These are phyloP conservation scores for Gossypium rotundifolium DNA, from an alignment of 345 rosid genomes.

Conservation along the genomic window DNA sequence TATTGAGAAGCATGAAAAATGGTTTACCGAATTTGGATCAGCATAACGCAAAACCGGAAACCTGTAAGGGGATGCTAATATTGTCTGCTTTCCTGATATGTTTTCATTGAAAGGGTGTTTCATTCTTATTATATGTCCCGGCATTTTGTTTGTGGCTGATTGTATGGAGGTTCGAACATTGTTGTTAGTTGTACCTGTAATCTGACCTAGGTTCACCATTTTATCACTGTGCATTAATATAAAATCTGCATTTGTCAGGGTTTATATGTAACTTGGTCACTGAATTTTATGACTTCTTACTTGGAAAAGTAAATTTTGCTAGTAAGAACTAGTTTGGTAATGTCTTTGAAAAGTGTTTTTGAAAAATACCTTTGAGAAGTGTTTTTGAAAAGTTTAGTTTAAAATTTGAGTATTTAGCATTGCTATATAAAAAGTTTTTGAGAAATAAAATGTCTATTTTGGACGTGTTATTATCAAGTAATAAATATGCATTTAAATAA, in stretches of 20 bases:
- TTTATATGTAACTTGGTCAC: too few species aligned
- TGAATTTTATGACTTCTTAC: too few species aligned
- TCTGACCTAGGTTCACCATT: neutral
- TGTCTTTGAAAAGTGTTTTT: too few species aligned
- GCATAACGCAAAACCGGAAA: conserved; percentile 33
- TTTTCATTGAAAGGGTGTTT: conserved; percentile 4
- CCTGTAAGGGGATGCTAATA: neutral
- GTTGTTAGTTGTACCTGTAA: conserved; percentile 15
- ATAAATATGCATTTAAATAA: too few species aligned
- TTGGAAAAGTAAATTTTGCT: too few species aligned
- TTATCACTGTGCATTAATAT: neutral
- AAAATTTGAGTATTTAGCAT: too few species aligned
- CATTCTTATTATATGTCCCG: neutral
- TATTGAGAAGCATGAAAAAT: conserved; percentile 95
- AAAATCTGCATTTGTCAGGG: neutral
- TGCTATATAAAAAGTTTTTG: too few species aligned
- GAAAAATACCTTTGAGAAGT: too few species aligned
- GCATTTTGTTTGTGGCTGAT: neutral
- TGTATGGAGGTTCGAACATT: neutral
- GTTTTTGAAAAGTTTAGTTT: too few species aligned
- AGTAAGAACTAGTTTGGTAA: too few species aligned
- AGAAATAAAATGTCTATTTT: too few species aligned
- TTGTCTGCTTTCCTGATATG: neutral
- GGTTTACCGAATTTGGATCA: conserved; percentile 93
- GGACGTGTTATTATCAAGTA: too few species aligned